Evolutionary conservation across 768 basidiomycete species (phyloP).

Genomic region (Phaeolepiota aurea): DNA sequence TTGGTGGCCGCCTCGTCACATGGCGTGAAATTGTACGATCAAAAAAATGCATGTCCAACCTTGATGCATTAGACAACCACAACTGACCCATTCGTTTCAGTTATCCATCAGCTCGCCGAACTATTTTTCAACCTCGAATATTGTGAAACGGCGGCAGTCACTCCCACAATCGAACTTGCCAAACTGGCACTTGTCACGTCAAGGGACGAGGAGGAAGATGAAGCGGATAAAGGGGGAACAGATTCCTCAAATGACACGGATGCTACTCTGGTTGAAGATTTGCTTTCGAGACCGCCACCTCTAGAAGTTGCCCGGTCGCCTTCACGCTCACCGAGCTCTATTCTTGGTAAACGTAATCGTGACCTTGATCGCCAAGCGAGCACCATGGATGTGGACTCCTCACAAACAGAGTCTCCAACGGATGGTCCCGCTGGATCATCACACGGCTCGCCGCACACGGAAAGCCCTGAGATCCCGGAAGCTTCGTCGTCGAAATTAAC

Average conservation of each 20-base stretch:
- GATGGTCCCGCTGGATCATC: constrained; percentile 21
- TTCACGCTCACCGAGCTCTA: constrained; percentile 34
- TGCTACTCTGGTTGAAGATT: constrained; percentile 82
- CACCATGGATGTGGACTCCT: constrained; percentile 51
- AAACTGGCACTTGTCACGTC: constrained; percentile 88
- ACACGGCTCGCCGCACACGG: constrained; percentile 9
- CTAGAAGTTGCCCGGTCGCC: constrained; percentile 20
- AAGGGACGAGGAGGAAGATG: constrained; percentile 84
- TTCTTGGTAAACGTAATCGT: constrained; percentile 65
- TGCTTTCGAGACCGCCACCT: constrained; percentile 25
- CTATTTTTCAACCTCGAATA: constrained; percentile 75
- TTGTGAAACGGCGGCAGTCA: constrained; percentile 57
- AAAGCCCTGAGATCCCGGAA: constrained; percentile 10
- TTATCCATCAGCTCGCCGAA: constrained; percentile 70
- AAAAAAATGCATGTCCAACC: constrained; percentile 84
- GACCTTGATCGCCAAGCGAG: constrained; percentile 33
- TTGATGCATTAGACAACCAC: too few relatives aligned
- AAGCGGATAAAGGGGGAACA: constrained; percentile 61
- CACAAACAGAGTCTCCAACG: constrained; percentile 25
- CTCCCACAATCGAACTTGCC: constrained; percentile 79
- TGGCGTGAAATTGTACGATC: constrained; percentile 76
- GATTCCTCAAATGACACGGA: constrained; percentile 84
- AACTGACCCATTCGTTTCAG: too few relatives aligned
- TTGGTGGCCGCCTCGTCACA: constrained; percentile 81
- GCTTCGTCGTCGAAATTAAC: constrained; percentile 22